Conservation (phyloP, 2,329 filamentous ascomycete genomes). For the Cladosporium austrohemisphaericum region DNA sequence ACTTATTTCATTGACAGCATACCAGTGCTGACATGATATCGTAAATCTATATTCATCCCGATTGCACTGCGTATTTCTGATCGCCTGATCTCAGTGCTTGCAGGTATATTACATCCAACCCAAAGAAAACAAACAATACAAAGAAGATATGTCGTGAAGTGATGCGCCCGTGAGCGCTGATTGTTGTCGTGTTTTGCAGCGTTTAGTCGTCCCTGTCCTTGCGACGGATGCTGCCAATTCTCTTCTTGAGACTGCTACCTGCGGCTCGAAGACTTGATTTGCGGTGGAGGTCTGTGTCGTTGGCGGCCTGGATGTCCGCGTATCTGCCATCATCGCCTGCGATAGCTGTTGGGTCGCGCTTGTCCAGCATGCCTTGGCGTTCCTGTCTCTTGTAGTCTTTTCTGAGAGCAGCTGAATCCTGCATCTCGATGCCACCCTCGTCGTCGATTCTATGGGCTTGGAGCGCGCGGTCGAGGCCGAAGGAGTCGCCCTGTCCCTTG, state of each 20-base stretch:
- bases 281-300: slow-evolving; percentile 24
- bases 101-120: too few species aligned
- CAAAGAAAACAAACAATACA: too few species aligned
- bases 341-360: slow-evolving; percentile 31
- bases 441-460: slow-evolving; percentile 54
- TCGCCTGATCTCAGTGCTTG: too few species aligned
- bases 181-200: too few species aligned
- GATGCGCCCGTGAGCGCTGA: too few species aligned
- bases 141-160: too few species aligned
- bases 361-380: slow-evolving; percentile 26
- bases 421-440: slow-evolving; percentile 43
- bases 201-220: slow-evolving; percentile 27
- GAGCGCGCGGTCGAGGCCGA: slow-evolving; percentile 63
- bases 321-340: slow-evolving; percentile 32
- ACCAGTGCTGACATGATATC: too few species aligned
- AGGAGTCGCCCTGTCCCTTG: slow-evolving; percentile 81
- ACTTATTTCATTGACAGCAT: too few species aligned
- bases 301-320: slow-evolving; percentile 31
- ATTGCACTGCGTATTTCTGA: too few species aligned
- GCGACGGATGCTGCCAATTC: slow-evolving; percentile 44
- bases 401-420: slow-evolving; percentile 37
- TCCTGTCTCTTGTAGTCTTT: slow-evolving; percentile 34
- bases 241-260: slow-evolving; percentile 43
- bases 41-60: too few species aligned
- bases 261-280: slow-evolving; percentile 34